Evolutionary conservation across 306 rosid genomes (phyloP).

Genomic region (Clitoria ternatea): DNA sequence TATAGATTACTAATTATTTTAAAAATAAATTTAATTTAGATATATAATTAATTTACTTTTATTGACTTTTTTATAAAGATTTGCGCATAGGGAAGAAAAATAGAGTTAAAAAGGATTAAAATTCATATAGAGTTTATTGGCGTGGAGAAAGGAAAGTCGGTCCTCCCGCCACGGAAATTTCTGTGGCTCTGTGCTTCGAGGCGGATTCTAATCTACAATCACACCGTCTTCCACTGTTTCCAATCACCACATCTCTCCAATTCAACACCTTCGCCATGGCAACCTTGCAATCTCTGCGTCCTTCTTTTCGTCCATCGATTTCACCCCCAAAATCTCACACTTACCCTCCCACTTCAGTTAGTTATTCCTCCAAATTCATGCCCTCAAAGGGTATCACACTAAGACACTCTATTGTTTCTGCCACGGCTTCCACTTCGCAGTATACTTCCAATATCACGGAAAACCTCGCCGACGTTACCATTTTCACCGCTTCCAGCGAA

Average conservation of each 20-base stretch:
- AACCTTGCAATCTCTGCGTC: constrained; percentile 20
- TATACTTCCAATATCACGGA: constrained; percentile 36
- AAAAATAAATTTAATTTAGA: too few species aligned
- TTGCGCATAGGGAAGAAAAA: too few species aligned
- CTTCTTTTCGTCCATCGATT: constrained; percentile 25
- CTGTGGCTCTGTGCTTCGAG: background rate
- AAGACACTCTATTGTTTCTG: constrained; percentile 21
- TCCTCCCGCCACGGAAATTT: constrained; percentile 15
- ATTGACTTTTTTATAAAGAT: too few species aligned
- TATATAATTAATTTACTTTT: too few species aligned
- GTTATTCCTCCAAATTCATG: constrained; percentile 7
- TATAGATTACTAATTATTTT: too few species aligned
- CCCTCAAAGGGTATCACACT: background rate
- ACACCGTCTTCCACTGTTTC: background rate
- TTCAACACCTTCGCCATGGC: constrained; percentile 38
- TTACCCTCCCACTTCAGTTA: background rate
- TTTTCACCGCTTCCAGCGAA: constrained; percentile 70
- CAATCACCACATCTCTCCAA: background rate
- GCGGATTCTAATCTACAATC: background rate
- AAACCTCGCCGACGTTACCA: constrained; percentile 36
- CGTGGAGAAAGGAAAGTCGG: background rate
- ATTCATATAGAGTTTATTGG: too few species aligned
- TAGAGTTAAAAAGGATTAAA: too few species aligned
- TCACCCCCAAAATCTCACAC: constrained; percentile 6
- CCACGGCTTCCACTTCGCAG: constrained; percentile 42